These are phyloP conservation scores for Blastobotrys buckinghamii DNA, from an alignment of 1,139 yeast species.

Conservation along the genomic window DNA sequence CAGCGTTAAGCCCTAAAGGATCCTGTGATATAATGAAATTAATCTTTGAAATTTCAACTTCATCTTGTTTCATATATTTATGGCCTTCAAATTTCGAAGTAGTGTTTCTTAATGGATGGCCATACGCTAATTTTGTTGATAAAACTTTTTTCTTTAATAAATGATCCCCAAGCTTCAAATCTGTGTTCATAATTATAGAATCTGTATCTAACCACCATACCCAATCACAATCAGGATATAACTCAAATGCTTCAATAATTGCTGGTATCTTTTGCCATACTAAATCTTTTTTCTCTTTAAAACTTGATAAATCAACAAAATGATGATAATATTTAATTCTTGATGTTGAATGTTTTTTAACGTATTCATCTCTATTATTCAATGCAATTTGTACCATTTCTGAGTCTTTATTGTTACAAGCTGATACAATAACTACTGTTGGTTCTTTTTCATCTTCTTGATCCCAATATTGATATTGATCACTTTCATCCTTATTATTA, in stretches of 20 bases:
- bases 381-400: constrained; percentile 25
- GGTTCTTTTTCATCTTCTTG: constrained; percentile 2
- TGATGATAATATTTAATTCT: constrained; percentile 30
- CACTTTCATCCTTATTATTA: not conserved
- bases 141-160: constrained; percentile 28
- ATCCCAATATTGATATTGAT: not conserved
- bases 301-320: constrained; percentile 27
- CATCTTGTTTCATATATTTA: constrained; percentile 12
- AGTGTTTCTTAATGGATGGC: constrained; percentile 20
- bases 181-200: constrained; percentile 20
- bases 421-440: constrained; percentile 28
- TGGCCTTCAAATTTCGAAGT: constrained; percentile 23
- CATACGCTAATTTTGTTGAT: constrained; percentile 22
- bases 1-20: constrained; percentile 33
- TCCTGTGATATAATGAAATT: constrained; percentile 30
- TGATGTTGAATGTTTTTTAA: constrained; percentile 29
- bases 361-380: constrained; percentile 31
- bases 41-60: constrained; percentile 21
- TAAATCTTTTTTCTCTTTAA: constrained; percentile 13
- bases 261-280: constrained; percentile 31
- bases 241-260: constrained; percentile 25
- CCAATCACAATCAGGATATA: constrained; percentile 31
- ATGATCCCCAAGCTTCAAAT: constrained; percentile 28
- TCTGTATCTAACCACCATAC: constrained; percentile 32
- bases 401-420: constrained; percentile 27